Base-by-base conservation (phyloP, 23 red algal genomes). In the Gracilaria caudata region DNA sequence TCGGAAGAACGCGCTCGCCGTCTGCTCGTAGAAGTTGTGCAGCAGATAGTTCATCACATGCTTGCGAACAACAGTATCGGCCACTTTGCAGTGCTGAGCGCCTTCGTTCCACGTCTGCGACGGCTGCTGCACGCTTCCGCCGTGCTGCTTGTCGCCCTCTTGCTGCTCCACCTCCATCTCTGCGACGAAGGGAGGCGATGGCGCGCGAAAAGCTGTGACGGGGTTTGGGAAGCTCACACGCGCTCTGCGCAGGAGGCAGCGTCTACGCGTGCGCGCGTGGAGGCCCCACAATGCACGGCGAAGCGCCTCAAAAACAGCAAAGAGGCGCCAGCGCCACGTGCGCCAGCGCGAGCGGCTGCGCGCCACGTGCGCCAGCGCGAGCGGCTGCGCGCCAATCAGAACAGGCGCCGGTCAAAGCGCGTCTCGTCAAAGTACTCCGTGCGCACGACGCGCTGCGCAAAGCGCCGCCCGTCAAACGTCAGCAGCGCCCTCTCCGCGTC, bases 341-440 rank as follows among this genome's bases (percentile, higher is more conserved):
- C 41, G 4, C 41, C 41, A 45, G 41, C 41, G 41, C 41, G 41
- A 4, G 54, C 17, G 17, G 6, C 54, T 13, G 57, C 24, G 57
- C 57, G 57, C 36, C 41, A 45, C 41, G 41, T 45, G 6, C 41
- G 4, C 41, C 41, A 45, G 41, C 41, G 41, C 41, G 41, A 4
- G 54, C 17, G 17, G 6, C 54, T 13, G 19, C 8, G 26, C 29
- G 61, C 61, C 24, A 30, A 36, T 72, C 70, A 45, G 35, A 75
- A 75, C 70, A 17, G 49, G 35, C 77, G 49, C 2, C n/a, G 35
- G 9, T 80, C 86, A 86, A 94, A 94, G 41, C 61, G 60, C 6
- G 35, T n/a, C 35, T 89, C 92, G 71, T 88, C 74, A 16, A 90
- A 79, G 66, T 59, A 94, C 21, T 43, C 55, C 0, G 93, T 80